phyloP scores from a whole-genome alignment of 2,329 filamentous ascomycete genomes.

The Didymella keratinophila region DNA sequence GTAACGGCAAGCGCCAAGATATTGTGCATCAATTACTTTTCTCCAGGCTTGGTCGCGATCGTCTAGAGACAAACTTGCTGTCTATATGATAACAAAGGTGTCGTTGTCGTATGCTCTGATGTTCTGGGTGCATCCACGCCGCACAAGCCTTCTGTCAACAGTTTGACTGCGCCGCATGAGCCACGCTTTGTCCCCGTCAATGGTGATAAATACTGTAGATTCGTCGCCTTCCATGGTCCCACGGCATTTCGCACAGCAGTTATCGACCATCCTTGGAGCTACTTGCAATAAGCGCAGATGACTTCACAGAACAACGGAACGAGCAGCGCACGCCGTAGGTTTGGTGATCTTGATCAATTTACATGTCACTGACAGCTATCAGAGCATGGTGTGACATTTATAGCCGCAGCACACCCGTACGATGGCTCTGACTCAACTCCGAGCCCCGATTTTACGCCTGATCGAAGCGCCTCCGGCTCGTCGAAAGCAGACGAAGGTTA shows the following conservation, averaged over 20 bases:
- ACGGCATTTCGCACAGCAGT: neutral
- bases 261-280: neutral
- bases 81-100: conserved; percentile 10
- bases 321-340: neutral
- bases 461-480: conserved; percentile 2
- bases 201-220: neutral
- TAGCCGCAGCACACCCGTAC: too few relatives aligned
- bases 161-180: conserved; percentile 17
- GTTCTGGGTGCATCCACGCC: conserved; percentile 14
- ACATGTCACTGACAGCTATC: neutral
- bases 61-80: neutral
- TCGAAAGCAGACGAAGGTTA: conserved; percentile 5
- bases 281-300: neutral
- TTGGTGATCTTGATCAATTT: neutral
- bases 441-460: conserved; percentile 4
- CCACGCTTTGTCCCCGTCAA: neutral
- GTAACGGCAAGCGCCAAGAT: neutral
- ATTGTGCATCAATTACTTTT: neutral
- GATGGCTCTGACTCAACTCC: neutral
- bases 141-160: conserved; percentile 2
- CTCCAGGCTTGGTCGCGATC: neutral
- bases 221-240: neutral
- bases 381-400: neutral
- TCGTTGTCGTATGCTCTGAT: conserved; percentile 4
- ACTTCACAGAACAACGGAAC: neutral